Conservation (phyloP, 208 protist genomes). For the Leishmania arabica region DNA sequence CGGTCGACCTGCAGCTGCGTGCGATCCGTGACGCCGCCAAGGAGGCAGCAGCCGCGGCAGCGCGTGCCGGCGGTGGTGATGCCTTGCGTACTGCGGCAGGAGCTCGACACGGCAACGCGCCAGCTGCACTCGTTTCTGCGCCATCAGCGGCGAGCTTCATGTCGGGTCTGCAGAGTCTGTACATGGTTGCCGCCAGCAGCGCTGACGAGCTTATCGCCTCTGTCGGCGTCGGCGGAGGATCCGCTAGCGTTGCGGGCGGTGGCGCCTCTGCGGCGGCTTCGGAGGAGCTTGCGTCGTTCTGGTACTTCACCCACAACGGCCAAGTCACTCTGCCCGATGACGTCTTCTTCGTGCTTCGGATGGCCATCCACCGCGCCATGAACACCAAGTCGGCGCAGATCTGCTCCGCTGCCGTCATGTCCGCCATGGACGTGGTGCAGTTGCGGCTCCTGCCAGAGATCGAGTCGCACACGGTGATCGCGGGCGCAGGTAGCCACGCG, state of each 20-base stretch:
- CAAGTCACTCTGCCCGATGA: conserved; percentile 75
- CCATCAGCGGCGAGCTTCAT: conserved; percentile 54
- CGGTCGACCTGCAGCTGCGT: conserved; percentile 61
- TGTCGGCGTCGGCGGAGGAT: conserved; percentile 12
- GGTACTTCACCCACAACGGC: conserved; percentile 41
- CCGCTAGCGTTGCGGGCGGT: not conserved
- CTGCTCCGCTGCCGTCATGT: conserved; percentile 77
- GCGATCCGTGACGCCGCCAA: conserved; percentile 34
- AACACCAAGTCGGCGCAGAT: conserved; percentile 86
- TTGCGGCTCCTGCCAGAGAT: conserved; percentile 52
- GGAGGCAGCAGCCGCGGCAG: conserved; percentile 18
- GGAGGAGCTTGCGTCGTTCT: conserved; percentile 22
- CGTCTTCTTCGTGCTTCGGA: conserved; percentile 86
- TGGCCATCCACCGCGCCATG: conserved; percentile 74
- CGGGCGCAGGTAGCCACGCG: not conserved
- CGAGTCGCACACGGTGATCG: conserved; percentile 29
- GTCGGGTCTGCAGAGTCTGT: conserved; percentile 61
- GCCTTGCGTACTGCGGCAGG: not conserved
- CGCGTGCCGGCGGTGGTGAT: not conserved
- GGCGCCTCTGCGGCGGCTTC: conserved; percentile 10
- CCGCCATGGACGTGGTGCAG: conserved; percentile 62
- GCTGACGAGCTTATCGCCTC: conserved; percentile 32
- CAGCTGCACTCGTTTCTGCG: not conserved
- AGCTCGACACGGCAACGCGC: not conserved
- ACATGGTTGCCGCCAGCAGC: conserved; percentile 50